Evolutionary conservation across 73 alveolate genomes (phyloP).

Genomic region (Paramecium pentaurelia): DNA sequence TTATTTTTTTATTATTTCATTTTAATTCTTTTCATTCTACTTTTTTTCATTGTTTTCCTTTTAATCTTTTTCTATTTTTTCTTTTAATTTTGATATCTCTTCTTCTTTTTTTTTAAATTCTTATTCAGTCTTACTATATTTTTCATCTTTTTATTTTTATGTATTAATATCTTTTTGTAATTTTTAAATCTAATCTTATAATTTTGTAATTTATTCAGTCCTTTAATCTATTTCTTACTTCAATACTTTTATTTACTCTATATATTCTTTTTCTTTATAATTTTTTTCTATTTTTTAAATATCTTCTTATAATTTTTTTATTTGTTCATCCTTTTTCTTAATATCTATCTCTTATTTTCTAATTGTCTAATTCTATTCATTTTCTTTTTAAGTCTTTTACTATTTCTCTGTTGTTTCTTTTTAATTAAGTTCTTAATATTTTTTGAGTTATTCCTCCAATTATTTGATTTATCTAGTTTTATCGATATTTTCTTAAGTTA

Average conservation of each 20-base stretch:
- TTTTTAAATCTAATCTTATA: not conserved
- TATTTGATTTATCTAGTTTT: not conserved
- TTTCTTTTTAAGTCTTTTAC: not conserved
- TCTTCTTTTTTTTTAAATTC: not conserved
- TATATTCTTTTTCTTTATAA: not conserved
- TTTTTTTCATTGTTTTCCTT: not conserved
- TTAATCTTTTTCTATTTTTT: not conserved
- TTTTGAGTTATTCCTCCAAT: not conserved
- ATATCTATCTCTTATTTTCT: not conserved
- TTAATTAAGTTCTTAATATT: not conserved
- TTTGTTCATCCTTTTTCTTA: not conserved
- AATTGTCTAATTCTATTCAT: not conserved
- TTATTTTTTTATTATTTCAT: not conserved
- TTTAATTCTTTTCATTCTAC: not conserved
- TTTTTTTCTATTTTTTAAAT: not conserved
- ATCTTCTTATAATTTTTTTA: not conserved
- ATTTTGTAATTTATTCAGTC: not conserved
- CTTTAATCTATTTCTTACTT: not conserved
- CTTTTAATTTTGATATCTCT: not conserved
- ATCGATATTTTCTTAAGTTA: not conserved
- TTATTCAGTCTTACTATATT: not conserved
- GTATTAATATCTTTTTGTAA: not conserved
- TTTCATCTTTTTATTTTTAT: not conserved
- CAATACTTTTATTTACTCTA: not conserved
- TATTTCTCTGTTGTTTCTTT: not conserved